Evolutionary conservation across 352 stramenopile species (phyloP).

Genomic region (Globisporangium sylvaticum): DNA sequence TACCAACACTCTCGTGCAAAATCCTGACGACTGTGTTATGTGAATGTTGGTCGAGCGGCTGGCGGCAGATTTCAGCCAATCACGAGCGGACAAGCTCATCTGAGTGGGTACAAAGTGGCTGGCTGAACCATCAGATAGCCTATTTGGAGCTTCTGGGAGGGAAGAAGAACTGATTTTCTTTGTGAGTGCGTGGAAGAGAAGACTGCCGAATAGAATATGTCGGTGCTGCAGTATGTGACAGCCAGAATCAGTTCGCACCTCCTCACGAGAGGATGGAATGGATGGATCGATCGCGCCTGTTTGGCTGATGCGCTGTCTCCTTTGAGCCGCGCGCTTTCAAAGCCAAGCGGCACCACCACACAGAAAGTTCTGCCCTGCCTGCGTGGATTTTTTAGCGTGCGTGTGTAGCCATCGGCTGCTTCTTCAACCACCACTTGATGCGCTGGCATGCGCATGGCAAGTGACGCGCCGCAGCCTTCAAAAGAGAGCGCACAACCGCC

Average conservation of each 20-base stretch:
- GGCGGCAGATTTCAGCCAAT: slow-evolving; percentile 8
- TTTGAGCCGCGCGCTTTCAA: slow-evolving; percentile 1
- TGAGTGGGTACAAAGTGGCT: slow-evolving; percentile 13
- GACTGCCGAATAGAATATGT: background rate
- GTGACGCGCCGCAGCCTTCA: background rate
- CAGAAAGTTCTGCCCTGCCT: background rate
- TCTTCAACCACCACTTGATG: slow-evolving; percentile 5
- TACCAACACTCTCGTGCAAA: slow-evolving; percentile 8
- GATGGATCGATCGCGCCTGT: too few relatives aligned
- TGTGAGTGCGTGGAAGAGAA: background rate
- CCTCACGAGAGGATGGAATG: too few relatives aligned
- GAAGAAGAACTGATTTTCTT: background rate
- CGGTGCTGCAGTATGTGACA: slow-evolving; percentile 4
- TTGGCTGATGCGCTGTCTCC: background rate
- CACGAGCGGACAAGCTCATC: slow-evolving; percentile 1
- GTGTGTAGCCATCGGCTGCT: background rate
- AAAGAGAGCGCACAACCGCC: background rate
- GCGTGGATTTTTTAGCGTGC: slow-evolving; percentile 1
- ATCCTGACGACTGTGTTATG: background rate
- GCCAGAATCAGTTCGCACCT: background rate
- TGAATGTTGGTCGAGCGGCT: slow-evolving; percentile 7
- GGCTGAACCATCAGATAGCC: background rate
- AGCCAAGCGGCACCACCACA: background rate
- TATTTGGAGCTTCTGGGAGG: background rate
- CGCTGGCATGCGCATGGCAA: background rate